Conservation (phyloP, 768 basidiomycete species). For the Phylloporus sp. region DNA sequence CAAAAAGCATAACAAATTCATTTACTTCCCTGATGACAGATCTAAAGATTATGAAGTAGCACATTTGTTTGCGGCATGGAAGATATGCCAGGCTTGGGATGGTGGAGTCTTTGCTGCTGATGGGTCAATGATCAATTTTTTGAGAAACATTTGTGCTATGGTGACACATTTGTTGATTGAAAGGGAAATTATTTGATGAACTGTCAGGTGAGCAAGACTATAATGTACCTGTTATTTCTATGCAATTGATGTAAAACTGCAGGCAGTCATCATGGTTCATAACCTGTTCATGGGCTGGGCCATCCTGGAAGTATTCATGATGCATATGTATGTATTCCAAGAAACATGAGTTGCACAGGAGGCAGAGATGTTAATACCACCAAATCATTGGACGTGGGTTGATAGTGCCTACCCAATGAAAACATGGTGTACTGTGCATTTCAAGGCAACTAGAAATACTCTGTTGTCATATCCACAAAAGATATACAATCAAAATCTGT, state of each 20-base stretch:
- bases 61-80: background rate
- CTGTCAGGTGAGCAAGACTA: slow-evolving; percentile 10
- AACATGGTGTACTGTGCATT: background rate
- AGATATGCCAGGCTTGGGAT: slow-evolving; percentile 1
- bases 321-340: background rate
- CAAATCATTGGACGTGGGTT: background rate
- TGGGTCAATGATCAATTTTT: slow-evolving; percentile 7
- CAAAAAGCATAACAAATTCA: background rate
- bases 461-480: background rate
- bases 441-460: background rate
- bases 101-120: slow-evolving; percentile 5
- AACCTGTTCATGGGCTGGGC: slow-evolving; percentile 5
- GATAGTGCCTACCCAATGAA: background rate
- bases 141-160: slow-evolving; percentile 4
- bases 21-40: background rate
- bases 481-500: background rate
- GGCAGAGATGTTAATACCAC: background rate
- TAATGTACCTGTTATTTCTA: background rate
- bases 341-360: background rate
- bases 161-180: slow-evolving; percentile 13
- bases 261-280: slow-evolving; percentile 7
- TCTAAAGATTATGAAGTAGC: background rate
- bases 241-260: background rate
- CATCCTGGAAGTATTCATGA: background rate
- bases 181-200: slow-evolving; percentile 18